Percentiles rank a stretch among this genome's conserved stretches.
These are phyloP conservation scores for Kluyveromyces sp. DNA, from an alignment of 1,139 yeast species.

Conservation along the genomic window DNA sequence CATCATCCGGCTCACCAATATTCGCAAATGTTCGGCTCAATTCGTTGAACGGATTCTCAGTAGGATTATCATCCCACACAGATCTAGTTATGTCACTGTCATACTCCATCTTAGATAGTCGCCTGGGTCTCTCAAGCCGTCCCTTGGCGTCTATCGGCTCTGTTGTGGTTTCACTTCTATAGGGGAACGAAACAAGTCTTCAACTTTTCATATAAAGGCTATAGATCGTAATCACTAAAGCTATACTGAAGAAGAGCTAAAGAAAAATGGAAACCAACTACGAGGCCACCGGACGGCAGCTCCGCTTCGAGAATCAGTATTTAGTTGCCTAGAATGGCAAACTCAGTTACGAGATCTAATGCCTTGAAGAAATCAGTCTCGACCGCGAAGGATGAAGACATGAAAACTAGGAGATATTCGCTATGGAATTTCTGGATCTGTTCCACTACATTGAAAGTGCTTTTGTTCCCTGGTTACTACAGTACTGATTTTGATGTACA, in stretches of 20 bases:
- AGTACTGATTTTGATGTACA: constrained; percentile 94
- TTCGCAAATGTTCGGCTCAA: constrained; percentile 19
- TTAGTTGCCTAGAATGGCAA: not conserved
- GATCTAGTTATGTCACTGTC: constrained; percentile 26
- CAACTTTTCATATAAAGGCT: not conserved
- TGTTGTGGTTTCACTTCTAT: not conserved
- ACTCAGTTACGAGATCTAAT: constrained; percentile 4
- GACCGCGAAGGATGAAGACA: not conserved
- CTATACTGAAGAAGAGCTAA: not conserved
- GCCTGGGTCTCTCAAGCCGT: not conserved
- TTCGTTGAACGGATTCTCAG: constrained; percentile 15
- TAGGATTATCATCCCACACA: constrained; percentile 28
- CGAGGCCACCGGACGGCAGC: too few relatives aligned
- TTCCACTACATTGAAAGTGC: constrained; percentile 47
- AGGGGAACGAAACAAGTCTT: not conserved
- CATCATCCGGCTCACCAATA: constrained; percentile 10
- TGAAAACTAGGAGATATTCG: constrained; percentile 36
- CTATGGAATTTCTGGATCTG: constrained; percentile 64
- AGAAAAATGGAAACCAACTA: not conserved
- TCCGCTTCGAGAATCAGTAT: too few relatives aligned
- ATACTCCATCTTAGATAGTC: constrained; percentile 17
- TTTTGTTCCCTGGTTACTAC: constrained; percentile 33
- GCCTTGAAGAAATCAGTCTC: constrained; percentile 1
- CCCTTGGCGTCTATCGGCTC: not conserved
- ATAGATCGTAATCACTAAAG: too few relatives aligned